A percentile compares a stretch with the other conserved stretches of the same genome.
Evolutionary conservation across 768 basidiomycete genomes (phyloP).

Genomic region (Galerina marginata): DNA sequence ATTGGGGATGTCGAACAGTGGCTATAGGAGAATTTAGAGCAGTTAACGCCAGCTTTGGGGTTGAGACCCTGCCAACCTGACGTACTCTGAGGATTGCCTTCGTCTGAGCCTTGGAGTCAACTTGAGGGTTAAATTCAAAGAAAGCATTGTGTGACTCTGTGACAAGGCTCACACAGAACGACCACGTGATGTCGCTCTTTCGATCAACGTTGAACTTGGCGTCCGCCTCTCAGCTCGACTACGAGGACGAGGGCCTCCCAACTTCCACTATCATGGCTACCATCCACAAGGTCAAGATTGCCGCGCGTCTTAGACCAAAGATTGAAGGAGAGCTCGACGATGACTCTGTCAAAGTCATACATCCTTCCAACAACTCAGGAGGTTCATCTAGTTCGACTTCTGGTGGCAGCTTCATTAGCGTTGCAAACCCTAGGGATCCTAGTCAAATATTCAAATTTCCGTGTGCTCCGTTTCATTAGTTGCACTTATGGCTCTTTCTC

Average conservation of each 20-base stretch:
- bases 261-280: conserved; percentile 23
- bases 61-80: too few species aligned
- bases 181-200: conserved; percentile 26
- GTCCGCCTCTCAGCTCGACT: conserved; percentile 18
- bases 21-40: too few species aligned
- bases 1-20: too few species aligned
- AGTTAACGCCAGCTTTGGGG: too few species aligned
- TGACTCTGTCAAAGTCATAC: conserved; percentile 59
- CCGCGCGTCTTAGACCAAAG: conserved; percentile 73
- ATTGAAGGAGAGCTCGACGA: conserved; percentile 68
- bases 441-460: conserved; percentile 80
- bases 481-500: background rate
- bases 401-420: conserved; percentile 57
- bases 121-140: background rate
- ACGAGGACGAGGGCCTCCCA: background rate
- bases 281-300: conserved; percentile 68
- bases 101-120: too few species aligned
- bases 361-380: conserved; percentile 38
- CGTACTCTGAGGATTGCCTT: too few species aligned
- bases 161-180: background rate
- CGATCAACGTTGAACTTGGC: conserved; percentile 5
- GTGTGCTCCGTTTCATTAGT: conserved; percentile 41
- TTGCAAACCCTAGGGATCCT: conserved; percentile 72
- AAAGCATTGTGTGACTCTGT: background rate
- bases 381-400: conserved; percentile 31